Evolutionary conservation across 352 stramenopile genomes (phyloP).

Genomic region (Phytophthora cryptogea): DNA sequence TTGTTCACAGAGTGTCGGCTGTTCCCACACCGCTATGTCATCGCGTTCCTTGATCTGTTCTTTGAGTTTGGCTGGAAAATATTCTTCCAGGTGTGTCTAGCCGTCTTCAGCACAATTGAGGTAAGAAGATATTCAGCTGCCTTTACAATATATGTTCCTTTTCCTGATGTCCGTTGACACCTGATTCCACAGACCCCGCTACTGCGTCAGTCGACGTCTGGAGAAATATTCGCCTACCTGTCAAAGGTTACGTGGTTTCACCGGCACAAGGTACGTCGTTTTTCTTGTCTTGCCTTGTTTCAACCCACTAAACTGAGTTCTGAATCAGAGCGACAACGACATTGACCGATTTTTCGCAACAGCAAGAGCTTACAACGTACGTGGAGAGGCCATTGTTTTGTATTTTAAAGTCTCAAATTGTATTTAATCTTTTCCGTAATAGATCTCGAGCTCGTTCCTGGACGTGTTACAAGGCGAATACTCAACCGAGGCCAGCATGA

Average conservation of each 20-base stretch:
- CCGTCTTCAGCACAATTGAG: slow-evolving; percentile 47
- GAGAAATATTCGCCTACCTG: slow-evolving; percentile 40
- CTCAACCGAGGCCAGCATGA: slow-evolving; percentile 54
- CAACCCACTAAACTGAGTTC: background rate
- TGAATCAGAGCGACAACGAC: slow-evolving; percentile 39
- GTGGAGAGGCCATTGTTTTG: background rate
- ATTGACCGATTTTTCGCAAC: slow-evolving; percentile 40
- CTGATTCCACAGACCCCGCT: slow-evolving; percentile 18
- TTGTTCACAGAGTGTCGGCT: slow-evolving; percentile 57
- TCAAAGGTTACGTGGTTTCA: slow-evolving; percentile 43
- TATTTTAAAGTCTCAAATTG: background rate
- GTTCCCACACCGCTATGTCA: slow-evolving; percentile 41
- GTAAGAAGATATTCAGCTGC: slow-evolving; percentile 10
- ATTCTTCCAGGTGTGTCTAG: slow-evolving; percentile 48
- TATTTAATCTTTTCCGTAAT: background rate
- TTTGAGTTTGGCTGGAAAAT: slow-evolving; percentile 56
- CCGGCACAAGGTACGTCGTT: slow-evolving; percentile 35
- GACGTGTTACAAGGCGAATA: slow-evolving; percentile 48
- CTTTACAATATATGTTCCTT: background rate
- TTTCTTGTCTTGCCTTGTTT: background rate
- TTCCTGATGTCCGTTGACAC: background rate
- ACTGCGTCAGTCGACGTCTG: slow-evolving; percentile 24
- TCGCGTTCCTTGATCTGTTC: slow-evolving; percentile 52
- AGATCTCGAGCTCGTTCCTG: slow-evolving; percentile 50
- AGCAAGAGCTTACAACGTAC: slow-evolving; percentile 42